phyloP scores from a whole-genome alignment of 331 rosid species.

The Prunus yedoensis region DNA sequence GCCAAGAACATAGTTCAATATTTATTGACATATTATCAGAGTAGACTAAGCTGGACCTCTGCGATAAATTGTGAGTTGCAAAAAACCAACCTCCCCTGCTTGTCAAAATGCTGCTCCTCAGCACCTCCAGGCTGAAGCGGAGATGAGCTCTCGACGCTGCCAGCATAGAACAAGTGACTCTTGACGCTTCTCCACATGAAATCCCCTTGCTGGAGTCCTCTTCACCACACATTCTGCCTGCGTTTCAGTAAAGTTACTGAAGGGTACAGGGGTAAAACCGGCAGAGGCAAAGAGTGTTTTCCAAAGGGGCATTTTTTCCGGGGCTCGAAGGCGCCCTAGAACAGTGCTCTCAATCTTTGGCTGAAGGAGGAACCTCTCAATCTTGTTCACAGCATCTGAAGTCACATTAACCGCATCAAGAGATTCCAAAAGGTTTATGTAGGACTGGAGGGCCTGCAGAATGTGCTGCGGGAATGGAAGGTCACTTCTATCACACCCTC shows the following conservation, averaged over 20 bases:
- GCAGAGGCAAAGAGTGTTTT: conserved; percentile 31
- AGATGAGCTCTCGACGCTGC: conserved; percentile 48
- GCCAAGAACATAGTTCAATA: conserved; percentile 29
- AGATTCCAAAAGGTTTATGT: conserved; percentile 42
- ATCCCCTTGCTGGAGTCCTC: conserved; percentile 43
- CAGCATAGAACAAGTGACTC: conserved; percentile 47
- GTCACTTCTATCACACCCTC: conserved; percentile 45
- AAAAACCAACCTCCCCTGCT: conserved; percentile 30
- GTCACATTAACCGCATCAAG: conserved; percentile 36
- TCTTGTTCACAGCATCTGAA: conserved; percentile 39
- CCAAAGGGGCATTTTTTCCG: conserved; percentile 42
- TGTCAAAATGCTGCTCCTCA: conserved; percentile 27
- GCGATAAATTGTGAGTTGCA: conserved; percentile 27
- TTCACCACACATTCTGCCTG: conserved; percentile 54
- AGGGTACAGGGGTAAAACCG: conserved; percentile 35
- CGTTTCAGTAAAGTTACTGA: conserved; percentile 49
- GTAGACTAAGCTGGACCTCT: conserved; percentile 31
- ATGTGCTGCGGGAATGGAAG: conserved; percentile 46
- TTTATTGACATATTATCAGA: conserved; percentile 33
- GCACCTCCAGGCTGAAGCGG: conserved; percentile 58
- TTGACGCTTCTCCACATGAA: conserved; percentile 47
- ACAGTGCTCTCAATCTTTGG: conserved; percentile 44
- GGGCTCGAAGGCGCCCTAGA: conserved; percentile 39
- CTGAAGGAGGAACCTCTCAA: conserved; percentile 45
- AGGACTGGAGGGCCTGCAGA: conserved; percentile 42